Evolutionary conservation across 2,329 filamentous ascomycete species (phyloP), one percentile per base, ranked within the genome.

Genomic region (Aspergillus pseudoterreus): DNA sequence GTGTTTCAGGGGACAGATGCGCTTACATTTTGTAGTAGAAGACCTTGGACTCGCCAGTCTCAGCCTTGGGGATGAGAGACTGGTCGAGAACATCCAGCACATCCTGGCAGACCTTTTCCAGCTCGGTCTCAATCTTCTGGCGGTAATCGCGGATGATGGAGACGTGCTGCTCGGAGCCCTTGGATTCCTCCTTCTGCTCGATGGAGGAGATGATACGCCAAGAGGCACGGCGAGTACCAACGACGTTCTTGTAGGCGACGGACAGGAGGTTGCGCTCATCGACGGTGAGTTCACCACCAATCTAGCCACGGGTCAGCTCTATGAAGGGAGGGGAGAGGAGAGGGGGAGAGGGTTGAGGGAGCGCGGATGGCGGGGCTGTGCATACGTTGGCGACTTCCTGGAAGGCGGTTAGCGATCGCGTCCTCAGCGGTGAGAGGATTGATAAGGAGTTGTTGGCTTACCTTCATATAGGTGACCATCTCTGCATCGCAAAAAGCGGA

Each of bases 11-110:
- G 14, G n/a, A 12, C 24, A 14, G 47, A 43, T 22, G 43, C 27
- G 72, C 96, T 90, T 80, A 96, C 92, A 97, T 97, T 86, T 97
- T 97, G 87, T 96, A 92, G 82, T 97, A 97, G 79, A 97, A 97
- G 74, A 97, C 92, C 86, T 96, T 97, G 75, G 91, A 96, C 83
- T 97, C 92, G 80, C 92, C 92, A 63, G 90, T 88, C 78, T 94
- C 88, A 72, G 92, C 92, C 78, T 94, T 92, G 76, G 92, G 92
- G 72, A 97, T 97, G 70, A 97, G 82, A 72, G 85, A 86, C 71
- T 96, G 82, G 75, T 96, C 92, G 62, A 97, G 83, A 65, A 97
- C 92, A 68, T 96, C 87, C 65, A 97, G 87, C 65, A 96, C 90
- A 80, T 97, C 92, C 80, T 96, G 86, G 85, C 92, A 97, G 78